Conservation (phyloP, 2,329 filamentous ascomycete species). For the Trichoderma sp. region DNA sequence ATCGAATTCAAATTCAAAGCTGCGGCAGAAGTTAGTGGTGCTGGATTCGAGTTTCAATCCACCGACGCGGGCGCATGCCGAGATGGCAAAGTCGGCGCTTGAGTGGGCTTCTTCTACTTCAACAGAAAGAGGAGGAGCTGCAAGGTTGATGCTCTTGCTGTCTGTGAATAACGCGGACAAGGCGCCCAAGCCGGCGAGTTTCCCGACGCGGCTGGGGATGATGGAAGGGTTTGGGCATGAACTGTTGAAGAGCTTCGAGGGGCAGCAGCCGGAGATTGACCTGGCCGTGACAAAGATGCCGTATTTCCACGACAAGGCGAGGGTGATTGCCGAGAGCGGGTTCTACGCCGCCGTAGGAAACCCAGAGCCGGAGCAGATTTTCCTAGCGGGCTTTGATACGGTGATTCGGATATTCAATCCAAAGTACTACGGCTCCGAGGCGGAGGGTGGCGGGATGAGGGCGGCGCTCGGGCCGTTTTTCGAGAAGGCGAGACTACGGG, state of each 20-base stretch:
- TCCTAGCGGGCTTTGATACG: constrained; percentile 77
- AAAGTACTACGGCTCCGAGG: constrained; percentile 63
- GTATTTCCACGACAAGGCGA: constrained; percentile 74
- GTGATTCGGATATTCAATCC: constrained; percentile 71
- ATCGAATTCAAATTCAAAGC: background rate
- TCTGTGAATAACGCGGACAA: constrained; percentile 70
- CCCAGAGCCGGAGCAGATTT: constrained; percentile 58
- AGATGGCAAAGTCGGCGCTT: constrained; percentile 58
- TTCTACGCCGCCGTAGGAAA: constrained; percentile 42
- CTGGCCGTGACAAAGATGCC: constrained; percentile 72
- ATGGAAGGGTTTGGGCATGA: constrained; percentile 71
- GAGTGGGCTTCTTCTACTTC: constrained; percentile 25
- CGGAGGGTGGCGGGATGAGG: constrained; percentile 46
- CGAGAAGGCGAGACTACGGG: constrained; percentile 60
- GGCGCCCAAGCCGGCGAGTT: constrained; percentile 66
- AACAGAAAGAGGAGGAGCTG: too few relatives aligned
- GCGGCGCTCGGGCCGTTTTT: constrained; percentile 67
- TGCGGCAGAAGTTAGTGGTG: constrained; percentile 51
- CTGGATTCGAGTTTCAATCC: constrained; percentile 73
- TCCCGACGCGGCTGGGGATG: constrained; percentile 69
- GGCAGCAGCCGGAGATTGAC: constrained; percentile 57
- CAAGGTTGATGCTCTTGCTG: constrained; percentile 61
- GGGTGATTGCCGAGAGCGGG: constrained; percentile 55
- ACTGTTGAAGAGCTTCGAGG: constrained; percentile 41
- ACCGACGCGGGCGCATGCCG: constrained; percentile 63